A percentile compares a stretch with the other conserved stretches of the same genome.
Evolutionary conservation across 106 monocot genomes (phyloP).

Genomic region (Dendrobium huoshanense): DNA sequence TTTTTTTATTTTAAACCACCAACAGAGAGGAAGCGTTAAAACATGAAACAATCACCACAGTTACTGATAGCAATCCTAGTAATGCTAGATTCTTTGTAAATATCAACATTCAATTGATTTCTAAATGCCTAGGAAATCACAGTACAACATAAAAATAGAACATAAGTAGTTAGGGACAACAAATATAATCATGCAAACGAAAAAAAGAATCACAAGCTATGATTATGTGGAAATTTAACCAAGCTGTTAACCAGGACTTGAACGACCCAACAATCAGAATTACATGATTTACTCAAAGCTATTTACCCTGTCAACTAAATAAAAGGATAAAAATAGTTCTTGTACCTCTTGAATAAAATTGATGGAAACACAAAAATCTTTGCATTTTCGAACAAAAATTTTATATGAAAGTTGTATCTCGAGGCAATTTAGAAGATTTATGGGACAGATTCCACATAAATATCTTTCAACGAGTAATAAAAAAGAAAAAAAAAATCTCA

Average conservation of each 20-base stretch:
- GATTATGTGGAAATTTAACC: neutral
- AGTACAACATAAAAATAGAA: neutral
- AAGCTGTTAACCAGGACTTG: neutral
- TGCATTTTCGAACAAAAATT: too few relatives aligned
- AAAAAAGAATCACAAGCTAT: neutral
- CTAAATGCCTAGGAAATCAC: neutral
- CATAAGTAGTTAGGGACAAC: neutral
- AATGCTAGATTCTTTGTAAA: neutral
- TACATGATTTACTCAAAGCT: neutral
- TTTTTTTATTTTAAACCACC: neutral
- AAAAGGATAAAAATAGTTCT: neutral
- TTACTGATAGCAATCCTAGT: neutral
- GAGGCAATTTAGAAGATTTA: too few relatives aligned
- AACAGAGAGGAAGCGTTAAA: neutral
- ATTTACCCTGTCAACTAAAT: neutral
- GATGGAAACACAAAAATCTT: neutral
- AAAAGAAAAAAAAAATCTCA: neutral
- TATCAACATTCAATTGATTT: neutral
- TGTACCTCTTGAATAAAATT: neutral
- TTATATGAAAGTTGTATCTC: too few relatives aligned
- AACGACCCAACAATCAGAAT: neutral
- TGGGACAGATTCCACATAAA: too few relatives aligned
- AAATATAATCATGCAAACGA: neutral
- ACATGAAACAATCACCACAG: neutral
- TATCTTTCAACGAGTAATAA: too few relatives aligned